phyloP scores from a whole-genome alignment of 805 yeast genomes.

The Priceomyces castillae region DNA sequence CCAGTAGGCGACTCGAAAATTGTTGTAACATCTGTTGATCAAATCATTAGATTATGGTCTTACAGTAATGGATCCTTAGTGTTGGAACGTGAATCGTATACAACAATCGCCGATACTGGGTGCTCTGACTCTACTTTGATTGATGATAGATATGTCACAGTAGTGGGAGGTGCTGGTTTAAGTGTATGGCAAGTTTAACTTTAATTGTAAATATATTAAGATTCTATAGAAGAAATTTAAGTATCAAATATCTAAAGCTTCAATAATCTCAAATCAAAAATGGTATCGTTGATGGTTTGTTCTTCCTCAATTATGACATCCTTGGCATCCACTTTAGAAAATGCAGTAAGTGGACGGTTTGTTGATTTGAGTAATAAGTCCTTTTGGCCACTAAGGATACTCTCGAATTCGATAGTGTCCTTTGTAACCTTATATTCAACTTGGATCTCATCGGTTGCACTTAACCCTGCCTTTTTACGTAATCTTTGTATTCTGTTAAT shows the following conservation, averaged over 20 bases:
- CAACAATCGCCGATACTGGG: conserved; percentile 92
- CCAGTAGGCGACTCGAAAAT: conserved; percentile 29
- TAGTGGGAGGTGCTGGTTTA: conserved; percentile 84
- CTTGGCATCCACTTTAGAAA: conserved; percentile 40
- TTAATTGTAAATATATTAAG: conserved; percentile 1
- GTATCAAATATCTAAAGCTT: conserved; percentile 41
- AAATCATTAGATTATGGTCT: conserved; percentile 66
- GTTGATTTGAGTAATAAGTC: conserved; percentile 76
- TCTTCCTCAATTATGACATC: conserved; percentile 82
- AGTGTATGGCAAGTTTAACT: conserved; percentile 42
- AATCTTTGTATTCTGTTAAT: conserved; percentile 96
- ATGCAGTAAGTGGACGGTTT: conserved; percentile 56
- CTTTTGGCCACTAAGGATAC: conserved; percentile 60
- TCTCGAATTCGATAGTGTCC: conserved; percentile 63
- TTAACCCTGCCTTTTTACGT: conserved; percentile 93
- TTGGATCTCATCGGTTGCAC: conserved; percentile 90
- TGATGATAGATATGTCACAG: conserved; percentile 28
- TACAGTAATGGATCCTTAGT: conserved; percentile 21
- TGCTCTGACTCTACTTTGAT: conserved; percentile 46
- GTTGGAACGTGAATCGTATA: conserved; percentile 47
- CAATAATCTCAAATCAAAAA: conserved; percentile 74
- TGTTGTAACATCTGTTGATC: conserved; percentile 80
- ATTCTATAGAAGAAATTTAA: not conserved
- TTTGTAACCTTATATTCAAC: conserved; percentile 73
- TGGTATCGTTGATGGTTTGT: conserved; percentile 70